Conservation (phyloP, 2,329 filamentous ascomycete genomes). For the Colletotrichum sp. region DNA sequence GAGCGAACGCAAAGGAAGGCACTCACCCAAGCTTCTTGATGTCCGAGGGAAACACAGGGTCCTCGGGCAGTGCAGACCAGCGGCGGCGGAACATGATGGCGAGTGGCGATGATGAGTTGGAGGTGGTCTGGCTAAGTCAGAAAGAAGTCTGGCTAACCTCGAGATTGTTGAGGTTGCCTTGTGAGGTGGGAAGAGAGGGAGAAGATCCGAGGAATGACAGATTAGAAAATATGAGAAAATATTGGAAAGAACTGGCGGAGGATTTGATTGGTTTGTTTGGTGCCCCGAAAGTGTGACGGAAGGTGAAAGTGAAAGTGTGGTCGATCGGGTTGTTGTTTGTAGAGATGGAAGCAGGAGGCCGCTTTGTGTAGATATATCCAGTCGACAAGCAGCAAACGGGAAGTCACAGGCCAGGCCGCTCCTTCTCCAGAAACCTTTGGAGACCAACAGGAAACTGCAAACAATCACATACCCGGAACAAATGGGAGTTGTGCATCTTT, state of each 20-base stretch:
- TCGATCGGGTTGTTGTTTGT: not conserved
- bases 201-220: not conserved
- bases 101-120: not conserved
- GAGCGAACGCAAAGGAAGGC: not conserved
- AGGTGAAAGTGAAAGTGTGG: not conserved
- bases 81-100: constrained; percentile 76
- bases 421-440: not conserved
- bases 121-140: not conserved
- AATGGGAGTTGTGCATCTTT: constrained; percentile 4
- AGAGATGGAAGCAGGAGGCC: not conserved
- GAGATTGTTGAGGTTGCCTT: not conserved
- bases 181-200: fast-evolving
- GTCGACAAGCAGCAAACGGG: not conserved
- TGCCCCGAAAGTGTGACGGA: not conserved
- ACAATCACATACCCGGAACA: not conserved
- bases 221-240: not conserved
- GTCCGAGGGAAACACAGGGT: constrained; percentile 69
- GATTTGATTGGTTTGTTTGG: not conserved
- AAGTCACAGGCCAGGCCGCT: not conserved
- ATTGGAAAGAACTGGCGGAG: too few species aligned
- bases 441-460: not conserved
- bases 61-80: constrained; percentile 71
- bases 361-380: not conserved
- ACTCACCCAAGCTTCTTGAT: constrained; percentile 75
- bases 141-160: not conserved